Evolutionary conservation across 1,284 basidiomycete genomes (phyloP).

Genomic region (Schizophyllum commune): DNA sequence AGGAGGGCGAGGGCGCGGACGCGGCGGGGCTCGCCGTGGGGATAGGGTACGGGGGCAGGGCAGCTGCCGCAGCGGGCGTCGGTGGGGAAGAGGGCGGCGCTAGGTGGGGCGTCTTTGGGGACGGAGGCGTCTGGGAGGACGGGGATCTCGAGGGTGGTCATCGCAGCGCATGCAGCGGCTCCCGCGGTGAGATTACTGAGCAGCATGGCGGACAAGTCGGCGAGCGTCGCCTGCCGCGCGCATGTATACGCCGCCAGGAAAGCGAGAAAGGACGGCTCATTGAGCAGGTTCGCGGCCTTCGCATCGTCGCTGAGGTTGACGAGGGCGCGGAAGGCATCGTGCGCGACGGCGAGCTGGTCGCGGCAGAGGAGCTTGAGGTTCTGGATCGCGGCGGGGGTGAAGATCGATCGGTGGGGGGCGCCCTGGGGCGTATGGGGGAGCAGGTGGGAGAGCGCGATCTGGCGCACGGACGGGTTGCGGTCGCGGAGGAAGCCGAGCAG

Average conservation of each 20-base stretch:
- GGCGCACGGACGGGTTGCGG: conserved; percentile 80
- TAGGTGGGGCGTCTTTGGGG: background rate
- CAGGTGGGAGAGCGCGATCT: conserved; percentile 81
- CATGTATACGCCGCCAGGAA: conserved; percentile 91
- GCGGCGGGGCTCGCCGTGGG: conserved; percentile 45
- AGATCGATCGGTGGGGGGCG: conserved; percentile 66
- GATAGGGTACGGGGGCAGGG: conserved; percentile 55
- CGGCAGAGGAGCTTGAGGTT: conserved; percentile 73
- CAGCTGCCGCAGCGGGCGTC: conserved; percentile 68
- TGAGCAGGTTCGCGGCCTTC: conserved; percentile 61
- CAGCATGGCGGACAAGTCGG: conserved; percentile 94
- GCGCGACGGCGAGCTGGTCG: conserved; percentile 85
- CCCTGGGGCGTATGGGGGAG: conserved; percentile 72
- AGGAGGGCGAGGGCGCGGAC: conserved; percentile 69
- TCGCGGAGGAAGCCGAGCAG: conserved; percentile 64
- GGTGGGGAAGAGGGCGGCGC: conserved; percentile 18
- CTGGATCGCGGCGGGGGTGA: conserved; percentile 49
- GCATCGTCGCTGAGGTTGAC: conserved; percentile 91
- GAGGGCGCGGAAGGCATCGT: conserved; percentile 91
- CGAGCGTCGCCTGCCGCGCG: conserved; percentile 82
- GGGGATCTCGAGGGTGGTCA: conserved; percentile 64
- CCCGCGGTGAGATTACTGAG: conserved; percentile 91
- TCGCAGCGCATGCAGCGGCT: conserved; percentile 55
- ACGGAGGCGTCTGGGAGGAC: conserved; percentile 42
- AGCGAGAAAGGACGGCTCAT: conserved; percentile 68